Evolutionary conservation across 2,329 filamentous ascomycete species (phyloP), one percentile per base, ranked within the genome.

Genomic region (Mycogone perniciosa): DNA sequence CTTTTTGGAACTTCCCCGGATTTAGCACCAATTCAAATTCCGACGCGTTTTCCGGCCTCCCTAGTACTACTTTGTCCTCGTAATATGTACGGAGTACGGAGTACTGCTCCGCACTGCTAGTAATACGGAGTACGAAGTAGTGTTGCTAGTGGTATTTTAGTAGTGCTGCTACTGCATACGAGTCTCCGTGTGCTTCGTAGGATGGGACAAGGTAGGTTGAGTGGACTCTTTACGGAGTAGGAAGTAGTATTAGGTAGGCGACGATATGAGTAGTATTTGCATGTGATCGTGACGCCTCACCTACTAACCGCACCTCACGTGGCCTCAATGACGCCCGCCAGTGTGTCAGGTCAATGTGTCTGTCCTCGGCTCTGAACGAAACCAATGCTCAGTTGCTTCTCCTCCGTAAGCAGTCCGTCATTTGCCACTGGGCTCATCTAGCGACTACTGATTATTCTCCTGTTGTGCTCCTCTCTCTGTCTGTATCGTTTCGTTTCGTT

Each of bases 1-100:
- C 46, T 37, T 38, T 33, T 33, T 31, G 39, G 39, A 43, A 34
- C 43, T 38, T 48, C 46, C 46, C 46, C 46, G 13, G 46, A 48
- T 48, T 43, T 20, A 20, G 20, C 20, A 20, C 20, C 20, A 20
- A 20, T 20, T 20, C 20, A 20, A 20, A 20, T 20, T 20, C 20
- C 20, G 20, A 20, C 20, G 20, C 20, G 20, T 20, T 20, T 20
- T 20, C 20, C 20, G 20, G 20, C 20, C 20, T 20, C 20, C 20
- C 20, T 20, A 20, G 20, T 20, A 20, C 20, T 20, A 20, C 20
- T 20, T 20, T 20, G 20, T 20, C 20, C 20, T 20, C 20, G 20
- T 20, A 20, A 20, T 20, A 20, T 20, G 20, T 20, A 35, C 33
- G 33, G 33, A 35, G 33, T 35, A 35, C 11, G 7, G 4, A 11